These are phyloP conservation scores for Leishmania lainsoni DNA, from an alignment of 208 protist genomes.

Conservation along the genomic window DNA sequence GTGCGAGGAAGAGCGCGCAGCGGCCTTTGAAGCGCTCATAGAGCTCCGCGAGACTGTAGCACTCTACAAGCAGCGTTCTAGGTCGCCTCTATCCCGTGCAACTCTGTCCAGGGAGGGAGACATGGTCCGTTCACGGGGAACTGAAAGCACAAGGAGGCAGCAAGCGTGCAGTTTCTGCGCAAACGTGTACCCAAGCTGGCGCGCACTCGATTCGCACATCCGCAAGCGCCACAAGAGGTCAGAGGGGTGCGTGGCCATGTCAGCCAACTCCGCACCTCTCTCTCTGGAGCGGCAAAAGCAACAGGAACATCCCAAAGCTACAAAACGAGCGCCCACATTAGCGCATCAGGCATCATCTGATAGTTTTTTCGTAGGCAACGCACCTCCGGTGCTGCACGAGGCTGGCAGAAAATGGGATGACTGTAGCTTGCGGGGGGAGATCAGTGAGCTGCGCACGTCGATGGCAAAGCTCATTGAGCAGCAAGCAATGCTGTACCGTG, in stretches of 20 bases:
- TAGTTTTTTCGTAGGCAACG: neutral
- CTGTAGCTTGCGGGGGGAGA: constrained; percentile 30
- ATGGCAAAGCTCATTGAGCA: constrained; percentile 44
- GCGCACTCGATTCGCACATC: constrained; percentile 70
- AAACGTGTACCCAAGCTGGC: constrained; percentile 61
- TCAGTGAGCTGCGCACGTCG: constrained; percentile 42
- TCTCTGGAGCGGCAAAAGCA: constrained; percentile 2
- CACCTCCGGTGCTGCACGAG: neutral
- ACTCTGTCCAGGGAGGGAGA: neutral
- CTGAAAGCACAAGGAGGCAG: neutral
- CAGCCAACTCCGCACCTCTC: constrained; percentile 33
- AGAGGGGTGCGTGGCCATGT: constrained; percentile 39
- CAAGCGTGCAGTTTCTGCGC: constrained; percentile 59
- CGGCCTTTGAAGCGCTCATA: constrained; percentile 68
- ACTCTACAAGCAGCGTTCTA: constrained; percentile 24
- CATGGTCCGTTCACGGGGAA: neutral
- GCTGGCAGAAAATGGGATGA: constrained; percentile 6
- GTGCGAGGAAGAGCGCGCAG: constrained; percentile 51
- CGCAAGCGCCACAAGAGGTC: constrained; percentile 63
- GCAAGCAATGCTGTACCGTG: constrained; percentile 25
- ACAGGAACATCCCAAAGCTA: neutral
- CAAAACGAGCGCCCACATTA: neutral
- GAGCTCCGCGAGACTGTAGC: constrained; percentile 57
- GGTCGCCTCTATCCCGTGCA: neutral
- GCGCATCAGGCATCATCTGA: neutral